Base-by-base conservation (phyloP, 306 rosid genomes). In the Fragaria ananassa region DNA sequence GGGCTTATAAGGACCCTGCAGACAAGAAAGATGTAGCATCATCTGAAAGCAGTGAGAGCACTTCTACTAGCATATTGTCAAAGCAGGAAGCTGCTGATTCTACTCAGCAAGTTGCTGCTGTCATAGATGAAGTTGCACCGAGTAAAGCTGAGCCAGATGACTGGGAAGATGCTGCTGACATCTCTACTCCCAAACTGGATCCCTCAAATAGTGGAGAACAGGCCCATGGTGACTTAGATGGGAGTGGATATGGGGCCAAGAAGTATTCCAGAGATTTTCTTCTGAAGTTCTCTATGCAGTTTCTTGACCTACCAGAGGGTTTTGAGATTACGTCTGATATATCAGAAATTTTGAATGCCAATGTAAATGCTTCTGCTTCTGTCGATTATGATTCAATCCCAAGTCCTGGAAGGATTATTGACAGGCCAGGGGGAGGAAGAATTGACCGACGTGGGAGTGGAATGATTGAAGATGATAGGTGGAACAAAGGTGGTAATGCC, bases 151-250 rank as follows among this genome's bases (percentile, higher is more conserved):
- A 95, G 80, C 97, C 91, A 12, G 97, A 93, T 65, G 93, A 93
- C 77, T 96, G 99, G 99, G 99, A 96, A 90, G 98, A 92, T 80
- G 98, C 93, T 23, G 96, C 96, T 65, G 97, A 96, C 78, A 78
- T 90, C 74, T 88, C 97, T 39, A 80, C 91, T 17, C 89, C 97
- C 18, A 87, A 93, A 76, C 72, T 93, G 76, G 91, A 89, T 76
- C 81, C 82, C 77, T 57, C 77, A 27, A 86, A 81, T 73, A 73
- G 74, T 80, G 81, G 82, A 57, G 85, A 74, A 23, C 82, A 53
- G 76, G 79, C 44, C 46, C 62, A 17, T 71, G 78, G 75, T 56
- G 82, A 74, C 57, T 69, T 69, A 44, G 92, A 89, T 81, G 89
- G 85, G 77, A 68, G 18, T 76, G 93, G 81, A 72, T 80, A 69